Percentiles rank a stretch among this genome's conserved stretches.
These are phyloP conservation scores for Triticum timopheevii DNA, from an alignment of 176 grass and related monocot species.

Conservation along the genomic window DNA sequence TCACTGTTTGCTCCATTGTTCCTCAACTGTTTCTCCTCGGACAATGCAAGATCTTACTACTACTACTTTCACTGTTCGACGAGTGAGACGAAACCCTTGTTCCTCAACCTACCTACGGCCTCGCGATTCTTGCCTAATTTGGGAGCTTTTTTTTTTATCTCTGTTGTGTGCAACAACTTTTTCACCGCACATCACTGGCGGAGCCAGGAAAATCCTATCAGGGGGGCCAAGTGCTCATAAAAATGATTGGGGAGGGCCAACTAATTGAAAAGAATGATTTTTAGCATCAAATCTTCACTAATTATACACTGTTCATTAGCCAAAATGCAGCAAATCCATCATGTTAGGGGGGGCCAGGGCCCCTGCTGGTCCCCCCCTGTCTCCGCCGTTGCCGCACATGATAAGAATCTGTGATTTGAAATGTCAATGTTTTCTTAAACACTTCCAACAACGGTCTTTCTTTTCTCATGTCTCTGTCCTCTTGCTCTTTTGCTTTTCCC, in stretches of 20 bases:
- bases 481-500: constrained; percentile 5
- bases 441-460: not conserved
- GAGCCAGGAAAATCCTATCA: too few species aligned
- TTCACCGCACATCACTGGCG: too few species aligned
- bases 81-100: not conserved
- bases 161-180: constrained; percentile 8
- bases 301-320: too few species aligned
- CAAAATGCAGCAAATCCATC: too few species aligned
- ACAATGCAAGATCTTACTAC: too few species aligned
- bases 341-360: too few species aligned
- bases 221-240: too few species aligned
- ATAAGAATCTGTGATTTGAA: constrained; percentile 35
- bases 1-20: constrained; percentile 1
- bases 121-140: not conserved
- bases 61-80: constrained; percentile 1
- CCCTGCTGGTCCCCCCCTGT: too few species aligned
- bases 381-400: not conserved
- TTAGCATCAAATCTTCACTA: too few species aligned
- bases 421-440: constrained; percentile 14
- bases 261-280: too few species aligned
- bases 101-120: not conserved
- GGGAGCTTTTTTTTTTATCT: not conserved
- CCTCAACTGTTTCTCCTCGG: constrained; percentile 11
- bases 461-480: not conserved
- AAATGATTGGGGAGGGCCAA: too few species aligned